A percentile compares a stretch with the other conserved stretches of the same genome.
These are phyloP conservation scores for Xerocomus brunneocitrinus DNA, from an alignment of 768 basidiomycete genomes.

Conservation along the genomic window DNA sequence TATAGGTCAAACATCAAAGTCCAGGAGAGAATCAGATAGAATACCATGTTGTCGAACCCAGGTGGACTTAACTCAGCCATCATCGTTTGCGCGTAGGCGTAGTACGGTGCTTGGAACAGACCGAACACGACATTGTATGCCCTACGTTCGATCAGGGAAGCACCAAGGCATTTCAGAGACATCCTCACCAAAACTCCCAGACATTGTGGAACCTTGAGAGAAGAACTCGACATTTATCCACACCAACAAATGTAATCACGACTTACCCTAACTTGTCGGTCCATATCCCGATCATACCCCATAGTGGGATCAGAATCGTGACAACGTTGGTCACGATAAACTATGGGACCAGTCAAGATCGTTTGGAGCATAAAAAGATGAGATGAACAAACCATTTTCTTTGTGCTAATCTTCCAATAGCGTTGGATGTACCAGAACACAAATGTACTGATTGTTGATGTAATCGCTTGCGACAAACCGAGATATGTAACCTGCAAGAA, in stretches of 20 bases:
- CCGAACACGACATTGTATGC: slow-evolving; percentile 79
- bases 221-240: slow-evolving; percentile 1
- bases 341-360: slow-evolving; percentile 30
- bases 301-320: slow-evolving; percentile 73
- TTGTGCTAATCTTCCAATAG: slow-evolving; percentile 74
- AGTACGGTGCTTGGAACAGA: slow-evolving; percentile 83
- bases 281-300: slow-evolving; percentile 88
- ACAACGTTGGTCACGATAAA: slow-evolving; percentile 74
- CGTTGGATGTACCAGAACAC: slow-evolving; percentile 83
- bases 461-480: slow-evolving; percentile 69
- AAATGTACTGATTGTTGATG: slow-evolving; percentile 66
- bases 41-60: slow-evolving; percentile 78
- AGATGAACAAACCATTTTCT: slow-evolving; percentile 58
- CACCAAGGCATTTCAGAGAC: neutral
- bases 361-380: neutral
- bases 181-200: slow-evolving; percentile 80
- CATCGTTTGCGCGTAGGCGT: slow-evolving; percentile 82
- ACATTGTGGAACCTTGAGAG: slow-evolving; percentile 60
- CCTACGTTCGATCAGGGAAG: slow-evolving; percentile 34
- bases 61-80: slow-evolving; percentile 87
- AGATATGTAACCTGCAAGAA: slow-evolving; percentile 80
- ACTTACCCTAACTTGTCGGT: slow-evolving; percentile 65
- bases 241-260: neutral
- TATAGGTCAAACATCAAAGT: neutral
- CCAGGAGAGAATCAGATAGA: neutral